phyloP scores from a whole-genome alignment of 768 basidiomycete species.

The Rhizopogon salebrosus region DNA sequence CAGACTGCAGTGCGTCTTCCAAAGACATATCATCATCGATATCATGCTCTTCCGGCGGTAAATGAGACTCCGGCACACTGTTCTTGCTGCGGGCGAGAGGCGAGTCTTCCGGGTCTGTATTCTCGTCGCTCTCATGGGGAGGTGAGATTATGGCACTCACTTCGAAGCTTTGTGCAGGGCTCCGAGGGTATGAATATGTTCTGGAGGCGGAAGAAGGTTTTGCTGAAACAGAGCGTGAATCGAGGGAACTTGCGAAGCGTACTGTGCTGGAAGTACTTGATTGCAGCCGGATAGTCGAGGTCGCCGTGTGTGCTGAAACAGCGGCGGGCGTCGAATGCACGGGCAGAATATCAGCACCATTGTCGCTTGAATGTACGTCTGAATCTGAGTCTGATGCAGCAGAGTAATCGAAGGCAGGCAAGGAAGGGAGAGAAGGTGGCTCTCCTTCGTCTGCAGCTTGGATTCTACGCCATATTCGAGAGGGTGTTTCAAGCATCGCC shows the following conservation, averaged over 20 bases:
- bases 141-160: slow-evolving; percentile 53
- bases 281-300: slow-evolving; percentile 46
- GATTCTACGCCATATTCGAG: slow-evolving; percentile 79
- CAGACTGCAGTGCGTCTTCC: slow-evolving; percentile 50
- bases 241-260: slow-evolving; percentile 50
- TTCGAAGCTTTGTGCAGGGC: slow-evolving; percentile 50
- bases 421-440: slow-evolving; percentile 77
- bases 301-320: slow-evolving; percentile 43
- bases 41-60: slow-evolving; percentile 42
- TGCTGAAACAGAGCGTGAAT: slow-evolving; percentile 33
- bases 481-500: slow-evolving; percentile 71
- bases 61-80: slow-evolving; percentile 49
- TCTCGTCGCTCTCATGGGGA: slow-evolving; percentile 31
- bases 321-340: slow-evolving; percentile 65
- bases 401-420: slow-evolving; percentile 69
- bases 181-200: slow-evolving; percentile 22
- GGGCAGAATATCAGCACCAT: slow-evolving; percentile 43
- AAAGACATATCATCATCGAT: slow-evolving; percentile 44
- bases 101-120: slow-evolving; percentile 32
- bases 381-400: slow-evolving; percentile 32
- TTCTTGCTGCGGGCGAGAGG: slow-evolving; percentile 39
- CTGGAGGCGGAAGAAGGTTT: slow-evolving; percentile 33
- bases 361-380: slow-evolving; percentile 34
- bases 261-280: slow-evolving; percentile 44
- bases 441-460: slow-evolving; percentile 69